Evolutionary conservation across 441 rosid genomes (phyloP).

Genomic region (Aleurites moluccanus): DNA sequence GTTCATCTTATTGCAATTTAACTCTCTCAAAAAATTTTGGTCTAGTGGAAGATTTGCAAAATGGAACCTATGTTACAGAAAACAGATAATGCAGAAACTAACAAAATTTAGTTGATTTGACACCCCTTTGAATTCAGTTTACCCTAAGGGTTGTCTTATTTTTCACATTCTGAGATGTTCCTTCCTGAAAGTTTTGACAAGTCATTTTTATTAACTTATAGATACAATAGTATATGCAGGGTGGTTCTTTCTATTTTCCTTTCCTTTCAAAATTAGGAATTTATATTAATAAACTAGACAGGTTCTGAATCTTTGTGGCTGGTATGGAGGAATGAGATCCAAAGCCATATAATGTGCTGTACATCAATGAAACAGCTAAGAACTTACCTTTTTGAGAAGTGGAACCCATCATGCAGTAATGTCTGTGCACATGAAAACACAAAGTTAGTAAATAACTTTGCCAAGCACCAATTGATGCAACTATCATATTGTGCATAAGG

Average conservation of each 20-base stretch:
- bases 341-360: not conserved
- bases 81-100: not conserved
- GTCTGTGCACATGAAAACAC: constrained; percentile 48
- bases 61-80: not conserved
- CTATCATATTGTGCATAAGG: constrained; percentile 18
- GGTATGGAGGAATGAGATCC: not conserved
- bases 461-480: constrained; percentile 9
- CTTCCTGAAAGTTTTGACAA: not conserved
- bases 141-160: not conserved
- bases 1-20: not conserved
- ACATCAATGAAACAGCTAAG: not conserved
- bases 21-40: not conserved
- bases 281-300: not conserved
- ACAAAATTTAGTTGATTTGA: not conserved
- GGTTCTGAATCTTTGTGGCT: not conserved
- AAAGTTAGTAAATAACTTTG: constrained; percentile 16
- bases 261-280: not conserved
- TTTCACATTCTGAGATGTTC: not conserved
- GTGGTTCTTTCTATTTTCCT: constrained; percentile 2
- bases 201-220: not conserved
- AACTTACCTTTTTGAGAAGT: constrained; percentile 62
- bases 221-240: not conserved
- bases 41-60: not conserved
- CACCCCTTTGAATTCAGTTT: not conserved
- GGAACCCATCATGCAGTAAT: constrained; percentile 85